Base-by-base conservation (phyloP, 2,329 filamentous ascomycete genomes). In the Aspergillus phoenicis region DNA sequence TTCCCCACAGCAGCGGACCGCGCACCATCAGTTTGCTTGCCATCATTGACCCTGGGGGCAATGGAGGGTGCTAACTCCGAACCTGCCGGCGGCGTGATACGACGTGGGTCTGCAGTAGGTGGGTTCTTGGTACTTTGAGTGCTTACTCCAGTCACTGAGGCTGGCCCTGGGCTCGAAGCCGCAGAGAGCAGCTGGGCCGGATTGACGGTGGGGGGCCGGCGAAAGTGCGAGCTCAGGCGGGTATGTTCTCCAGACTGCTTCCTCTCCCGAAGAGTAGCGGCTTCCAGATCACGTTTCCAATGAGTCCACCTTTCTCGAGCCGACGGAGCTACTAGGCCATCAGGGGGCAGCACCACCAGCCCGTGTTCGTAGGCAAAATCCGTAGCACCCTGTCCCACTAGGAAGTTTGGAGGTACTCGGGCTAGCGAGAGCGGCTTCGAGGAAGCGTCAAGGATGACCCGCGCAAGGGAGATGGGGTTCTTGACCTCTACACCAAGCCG, bases 391-490 rank as follows among this genome's bases (percentile, higher is more conserved):
- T 91, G 83, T 36, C 92, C 91, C 10, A 96, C 91, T 1, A 99
- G 84, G 24, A 97, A 86, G 70, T 97, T 98, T 8, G 95, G 95
- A 8, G 96, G 93, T 4, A 99, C 93, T 59, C 95, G 88, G 58
- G 91, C 87, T 54, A 98, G 84, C 7, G 91, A 91, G n/a, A 98
- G 79, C 1, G 90, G 87, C 60, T 87, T 84, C 53, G 86, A 90
- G 60, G 91, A 91, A 60, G 86, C 84, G 59, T 97, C 90, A 22
- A 97, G 87, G 26, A 99, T 87, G 39, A 91, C 76, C 51, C 94
- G 91, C 57, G 95, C 95, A 6, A 97, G 82, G 7, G 88, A 90
- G 39, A 99, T 93, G 0, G 95, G 95, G 68, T 99, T 99, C 68
- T 90, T 93, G 73, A 99, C 88, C 54, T 70, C 73, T 75, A 52